Percentiles rank a stretch among this genome's conserved stretches.
phyloP scores from a whole-genome alignment of 2,329 filamentous ascomycete species.

The Plectosphaerella sp. region DNA sequence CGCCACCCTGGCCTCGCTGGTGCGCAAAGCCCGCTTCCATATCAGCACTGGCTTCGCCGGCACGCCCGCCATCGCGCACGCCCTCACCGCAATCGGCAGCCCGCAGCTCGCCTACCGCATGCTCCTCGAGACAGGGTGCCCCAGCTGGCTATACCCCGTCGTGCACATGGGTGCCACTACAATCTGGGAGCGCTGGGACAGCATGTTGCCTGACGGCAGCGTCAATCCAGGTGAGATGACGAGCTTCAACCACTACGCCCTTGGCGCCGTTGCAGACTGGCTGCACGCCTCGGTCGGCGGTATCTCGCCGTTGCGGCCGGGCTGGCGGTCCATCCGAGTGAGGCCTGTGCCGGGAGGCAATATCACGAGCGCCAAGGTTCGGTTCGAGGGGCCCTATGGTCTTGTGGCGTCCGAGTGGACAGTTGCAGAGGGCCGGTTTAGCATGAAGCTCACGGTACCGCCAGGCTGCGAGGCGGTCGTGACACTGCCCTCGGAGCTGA shows the following conservation, averaged over 20 bases:
- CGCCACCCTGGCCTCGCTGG: slow-evolving; percentile 4
- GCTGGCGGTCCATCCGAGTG: slow-evolving; percentile 14
- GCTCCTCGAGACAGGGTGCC: slow-evolving; percentile 27
- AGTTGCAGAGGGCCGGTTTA: not conserved
- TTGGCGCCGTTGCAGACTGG: slow-evolving; percentile 32
- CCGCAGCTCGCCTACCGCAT: slow-evolving; percentile 27
- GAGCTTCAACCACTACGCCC: slow-evolving; percentile 35
- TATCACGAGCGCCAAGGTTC: slow-evolving; percentile 5
- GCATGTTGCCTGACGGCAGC: slow-evolving; percentile 27
- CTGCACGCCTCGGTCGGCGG: slow-evolving; percentile 23
- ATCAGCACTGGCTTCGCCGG: slow-evolving; percentile 8
- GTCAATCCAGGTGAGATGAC: slow-evolving; percentile 36
- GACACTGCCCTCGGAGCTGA: slow-evolving; percentile 4
- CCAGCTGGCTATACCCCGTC: slow-evolving; percentile 32
- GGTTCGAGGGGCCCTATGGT: slow-evolving; percentile 8
- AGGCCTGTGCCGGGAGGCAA: slow-evolving; percentile 7
- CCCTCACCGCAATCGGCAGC: slow-evolving; percentile 5
- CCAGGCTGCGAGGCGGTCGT: slow-evolving; percentile 5
- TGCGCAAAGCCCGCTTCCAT: slow-evolving; percentile 6
- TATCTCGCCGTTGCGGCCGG: slow-evolving; percentile 12
- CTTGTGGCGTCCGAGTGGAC: slow-evolving; percentile 3
- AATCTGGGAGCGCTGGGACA: slow-evolving; percentile 38
- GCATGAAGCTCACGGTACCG: slow-evolving; percentile 5
- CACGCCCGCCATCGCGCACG: slow-evolving; percentile 7
- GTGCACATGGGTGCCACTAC: slow-evolving; percentile 31